Evolutionary conservation across 228 moss, liverwort and hornwort species (phyloP).

Genomic region (Sphagnum fallax): DNA sequence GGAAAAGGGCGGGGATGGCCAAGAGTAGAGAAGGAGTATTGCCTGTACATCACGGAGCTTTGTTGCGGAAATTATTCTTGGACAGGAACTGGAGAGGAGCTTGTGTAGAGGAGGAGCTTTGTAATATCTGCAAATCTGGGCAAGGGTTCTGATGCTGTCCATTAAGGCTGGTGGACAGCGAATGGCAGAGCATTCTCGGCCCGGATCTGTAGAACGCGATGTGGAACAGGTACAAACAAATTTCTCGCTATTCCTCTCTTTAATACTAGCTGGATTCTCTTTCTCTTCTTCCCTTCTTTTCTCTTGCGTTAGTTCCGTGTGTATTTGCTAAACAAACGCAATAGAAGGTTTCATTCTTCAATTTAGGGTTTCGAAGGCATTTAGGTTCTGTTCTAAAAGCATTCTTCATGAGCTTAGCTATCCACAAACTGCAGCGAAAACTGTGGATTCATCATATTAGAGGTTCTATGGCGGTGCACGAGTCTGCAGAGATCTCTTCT

Average conservation of each 20-base stretch:
- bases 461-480: no score
- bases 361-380: background rate
- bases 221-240: slow-evolving; percentile 66
- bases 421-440: background rate
- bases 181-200: slow-evolving; percentile 73
- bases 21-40: no score
- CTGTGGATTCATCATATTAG: background rate
- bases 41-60: no score
- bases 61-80: background rate
- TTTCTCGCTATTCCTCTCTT: no score
- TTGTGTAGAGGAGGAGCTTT: no score
- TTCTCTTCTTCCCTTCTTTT: background rate
- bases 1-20: no score
- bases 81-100: slow-evolving; percentile 17
- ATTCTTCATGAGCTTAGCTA: background rate
- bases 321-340: background rate
- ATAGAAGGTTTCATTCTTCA: no score
- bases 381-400: background rate
- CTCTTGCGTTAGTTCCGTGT: background rate
- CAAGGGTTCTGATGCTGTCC: slow-evolving; percentile 57
- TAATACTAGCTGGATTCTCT: no score
- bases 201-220: slow-evolving; percentile 79
- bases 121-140: slow-evolving; percentile 8
- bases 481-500: no score
- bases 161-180: slow-evolving; percentile 47